Conservation (phyloP, 768 basidiomycete species). For the Amanita rubescens region DNA sequence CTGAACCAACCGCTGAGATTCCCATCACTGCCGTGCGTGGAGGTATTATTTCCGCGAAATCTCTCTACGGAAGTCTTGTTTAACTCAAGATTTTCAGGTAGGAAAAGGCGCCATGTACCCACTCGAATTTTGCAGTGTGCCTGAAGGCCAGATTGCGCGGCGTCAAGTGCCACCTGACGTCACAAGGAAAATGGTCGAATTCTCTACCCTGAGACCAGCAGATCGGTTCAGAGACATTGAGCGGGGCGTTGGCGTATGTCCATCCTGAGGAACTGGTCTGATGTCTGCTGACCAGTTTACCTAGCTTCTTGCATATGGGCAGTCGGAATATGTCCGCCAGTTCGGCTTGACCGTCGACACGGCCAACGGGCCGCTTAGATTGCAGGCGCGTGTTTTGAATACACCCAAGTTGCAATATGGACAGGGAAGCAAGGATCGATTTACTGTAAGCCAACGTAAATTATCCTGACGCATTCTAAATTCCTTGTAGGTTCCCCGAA, state of each 20-base stretch:
- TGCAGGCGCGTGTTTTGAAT: slow-evolving; percentile 49
- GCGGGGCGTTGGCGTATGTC: slow-evolving; percentile 42
- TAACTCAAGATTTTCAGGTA: slow-evolving; percentile 32
- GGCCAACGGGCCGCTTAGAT: slow-evolving; percentile 36
- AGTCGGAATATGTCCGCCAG: slow-evolving; percentile 61
- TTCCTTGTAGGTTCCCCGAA: slow-evolving; percentile 40
- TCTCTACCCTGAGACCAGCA: slow-evolving; percentile 56
- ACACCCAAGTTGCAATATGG: slow-evolving; percentile 67
- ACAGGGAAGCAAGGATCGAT: slow-evolving; percentile 38
- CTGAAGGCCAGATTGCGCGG: slow-evolving; percentile 61
- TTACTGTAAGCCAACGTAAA: slow-evolving; percentile 36
- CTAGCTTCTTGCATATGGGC: slow-evolving; percentile 55
- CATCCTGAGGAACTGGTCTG: not conserved
- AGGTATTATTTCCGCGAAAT: slow-evolving; percentile 28
- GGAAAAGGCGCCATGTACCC: slow-evolving; percentile 57
- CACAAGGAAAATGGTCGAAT: slow-evolving; percentile 53
- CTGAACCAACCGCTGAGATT: slow-evolving; percentile 29
- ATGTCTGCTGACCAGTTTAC: not conserved
- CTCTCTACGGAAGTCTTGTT: slow-evolving; percentile 1
- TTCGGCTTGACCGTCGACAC: slow-evolving; percentile 60
- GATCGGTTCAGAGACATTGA: slow-evolving; percentile 51
- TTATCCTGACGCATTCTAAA: slow-evolving; percentile 3
- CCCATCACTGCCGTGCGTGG: slow-evolving; percentile 45
- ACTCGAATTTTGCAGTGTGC: slow-evolving; percentile 57
- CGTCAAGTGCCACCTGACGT: slow-evolving; percentile 66